Conservation (phyloP, 23 red algal species). For the Chondrus crispus region DNA sequence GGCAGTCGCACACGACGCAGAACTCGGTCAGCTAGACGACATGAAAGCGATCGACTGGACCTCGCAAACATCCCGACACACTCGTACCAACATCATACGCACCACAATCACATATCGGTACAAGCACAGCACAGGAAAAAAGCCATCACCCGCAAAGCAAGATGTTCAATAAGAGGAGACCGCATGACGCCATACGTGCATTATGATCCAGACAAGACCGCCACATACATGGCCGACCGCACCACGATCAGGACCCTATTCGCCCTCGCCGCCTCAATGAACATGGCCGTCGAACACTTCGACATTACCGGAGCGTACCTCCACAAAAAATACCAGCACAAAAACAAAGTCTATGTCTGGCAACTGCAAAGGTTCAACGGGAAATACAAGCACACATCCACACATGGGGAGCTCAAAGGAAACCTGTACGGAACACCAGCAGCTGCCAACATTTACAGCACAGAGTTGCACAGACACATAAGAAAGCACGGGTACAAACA, state of each 20-base stretch:
- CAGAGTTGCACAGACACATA: too few relatives aligned
- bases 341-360: background rate
- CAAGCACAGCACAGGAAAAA: background rate
- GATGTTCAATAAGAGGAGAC: background rate
- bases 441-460: background rate
- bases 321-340: background rate
- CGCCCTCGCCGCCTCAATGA: background rate
- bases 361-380: background rate
- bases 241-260: background rate
- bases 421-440: background rate
- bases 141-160: background rate
- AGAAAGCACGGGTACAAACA: too few relatives aligned
- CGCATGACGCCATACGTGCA: background rate
- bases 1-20: background rate
- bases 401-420: background rate
- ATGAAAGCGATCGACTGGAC: background rate
- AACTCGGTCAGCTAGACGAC: constrained; percentile 11
- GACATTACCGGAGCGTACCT: background rate
- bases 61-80: background rate
- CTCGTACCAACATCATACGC: background rate
- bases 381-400: background rate
- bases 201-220: background rate
- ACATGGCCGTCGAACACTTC: background rate
- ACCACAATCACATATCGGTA: background rate
- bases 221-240: background rate